Evolutionary conservation across 2,329 filamentous ascomycete species (phyloP), one percentile per base, ranked within the genome.

Genomic region (Nemania serpens): DNA sequence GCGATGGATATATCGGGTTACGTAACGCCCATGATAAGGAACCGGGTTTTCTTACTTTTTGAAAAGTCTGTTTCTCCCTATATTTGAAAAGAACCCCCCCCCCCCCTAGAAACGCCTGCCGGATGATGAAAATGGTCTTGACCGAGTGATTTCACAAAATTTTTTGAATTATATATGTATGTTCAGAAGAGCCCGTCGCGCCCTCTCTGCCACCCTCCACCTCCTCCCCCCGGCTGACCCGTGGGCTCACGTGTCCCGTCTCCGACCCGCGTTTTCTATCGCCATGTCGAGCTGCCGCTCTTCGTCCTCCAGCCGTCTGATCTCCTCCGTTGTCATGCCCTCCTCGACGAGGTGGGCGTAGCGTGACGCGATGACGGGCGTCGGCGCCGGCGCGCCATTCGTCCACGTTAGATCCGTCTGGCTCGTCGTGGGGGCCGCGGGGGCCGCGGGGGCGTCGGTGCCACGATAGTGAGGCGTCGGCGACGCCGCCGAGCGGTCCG

Each of bases 291-390:
- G 74, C 62, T 82, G 78, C 61, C 81, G 71, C 73, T 87, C 84
- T 69, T 87, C 84, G 63, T 85, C 84, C 67, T 85, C 83, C 43
- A 87, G 65, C 64, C 81, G 71, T 53, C 79, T 75, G 49, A 86
- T 83, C 69, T 87, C 82, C 0, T 82, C 83, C 9, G 76, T 75
- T 49, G 84, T 85, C 84, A 87, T 87, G 51, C 82, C 81, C n/a
- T 85, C 83, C 68, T 87, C 84, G 4, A 85, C 80, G 36, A 87
- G 72, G 62, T 84, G 82, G 17, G 80, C 79, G 47, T 83, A 81
- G 29, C 74, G 71, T 74, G 59, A 51, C 25, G 42, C 52, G 36
- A 59, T 64, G 50, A 52, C 34, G 4, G 63, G 53, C 52, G 29
- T 36, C 17, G 22, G 43, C 15, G 59, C 59, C 50, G 37, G 42